Evolutionary conservation across 306 rosid species (phyloP), one percentile per base, ranked within the genome.

Genomic region (Casuarina glauca): DNA sequence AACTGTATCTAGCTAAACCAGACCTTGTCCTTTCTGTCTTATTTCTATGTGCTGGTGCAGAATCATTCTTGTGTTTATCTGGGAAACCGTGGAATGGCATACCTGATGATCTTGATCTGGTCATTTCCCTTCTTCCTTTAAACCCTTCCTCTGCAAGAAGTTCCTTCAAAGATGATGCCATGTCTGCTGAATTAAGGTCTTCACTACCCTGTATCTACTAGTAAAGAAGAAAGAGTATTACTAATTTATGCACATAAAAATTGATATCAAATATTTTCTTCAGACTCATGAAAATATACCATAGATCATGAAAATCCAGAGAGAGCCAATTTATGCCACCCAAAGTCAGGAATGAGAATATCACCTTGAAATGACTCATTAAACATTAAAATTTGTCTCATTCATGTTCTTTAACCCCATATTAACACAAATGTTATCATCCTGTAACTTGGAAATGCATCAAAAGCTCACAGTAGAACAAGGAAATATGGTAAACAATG

Each of bases 91-190:
- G 17, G 48, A 55, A 74, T 2, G 89, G 81, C n/a, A 72, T 67
- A 45, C 61, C 68, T 69, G 74, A 83, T 60, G 89, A 78, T 83
- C 85, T 84, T 8, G 93, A 74, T 86, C 87, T 86, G 54, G 73
- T 46, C 75, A 84, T 60, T 55, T 67, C 69, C 84, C 83, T 88
- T 73, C 82, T 80, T 80, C 89, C 91, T 80, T 76, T 91, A 84
- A 93, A 93, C 15, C 98, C 98, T 79, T 93, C 98, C 84, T 83
- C 68, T 53, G 87, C 88, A 62, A 93, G 92, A 81, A 93, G 97
- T 71, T 93, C 88, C 81, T 88, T 86, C 86, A 93, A 86, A 61
- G 98, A 89, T 55, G 94, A 87, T 50, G 95, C 86, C 98, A 93
- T 93, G 55, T 73, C 7, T 17, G 70, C 74, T 60, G 76, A 39